A percentile compares a stretch with the other conserved stretches of the same genome.
Conservation (phyloP, 2,329 filamentous ascomycete genomes). For the Phoma sp. region DNA sequence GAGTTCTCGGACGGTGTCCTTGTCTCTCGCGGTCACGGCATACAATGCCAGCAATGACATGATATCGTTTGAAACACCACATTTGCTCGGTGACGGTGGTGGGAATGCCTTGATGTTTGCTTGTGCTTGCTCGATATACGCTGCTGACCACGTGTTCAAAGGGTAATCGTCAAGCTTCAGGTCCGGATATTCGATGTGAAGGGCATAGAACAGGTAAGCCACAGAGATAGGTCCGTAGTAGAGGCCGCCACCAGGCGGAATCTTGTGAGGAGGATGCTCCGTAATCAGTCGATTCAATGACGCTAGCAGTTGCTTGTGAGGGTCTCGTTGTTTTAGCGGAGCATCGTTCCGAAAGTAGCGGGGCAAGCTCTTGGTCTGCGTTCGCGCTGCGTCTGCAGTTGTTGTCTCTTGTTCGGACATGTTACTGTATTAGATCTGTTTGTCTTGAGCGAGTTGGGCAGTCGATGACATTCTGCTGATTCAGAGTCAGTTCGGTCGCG, state of each 20-base stretch:
- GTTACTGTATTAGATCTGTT: background rate
- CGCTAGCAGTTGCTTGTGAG: conserved; percentile 59
- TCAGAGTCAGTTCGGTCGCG: background rate
- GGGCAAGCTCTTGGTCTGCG: conserved; percentile 40
- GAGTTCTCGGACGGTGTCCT: conserved; percentile 58
- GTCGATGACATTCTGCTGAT: background rate
- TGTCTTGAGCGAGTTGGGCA: background rate
- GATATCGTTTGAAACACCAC: conserved; percentile 60
- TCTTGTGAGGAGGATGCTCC: conserved; percentile 55
- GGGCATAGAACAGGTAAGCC: conserved; percentile 59
- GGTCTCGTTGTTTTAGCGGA: conserved; percentile 49
- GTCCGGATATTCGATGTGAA: conserved; percentile 59
- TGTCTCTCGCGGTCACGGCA: conserved; percentile 58
- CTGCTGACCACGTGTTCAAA: conserved; percentile 58
- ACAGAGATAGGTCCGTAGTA: conserved; percentile 60
- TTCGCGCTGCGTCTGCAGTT: conserved; percentile 25
- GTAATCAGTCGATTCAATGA: conserved; percentile 58
- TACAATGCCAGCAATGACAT: conserved; percentile 59
- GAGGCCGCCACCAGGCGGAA: conserved; percentile 57
- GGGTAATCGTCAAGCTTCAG: conserved; percentile 55
- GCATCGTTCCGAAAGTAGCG: conserved; percentile 54
- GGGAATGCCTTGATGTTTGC: conserved; percentile 58
- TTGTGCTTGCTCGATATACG: conserved; percentile 59
- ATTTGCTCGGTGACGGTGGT: conserved; percentile 55
- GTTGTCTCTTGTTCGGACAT: conserved; percentile 39